Evolutionary conservation across 441 rosid genomes (phyloP).

Genomic region (Sinapis alba): DNA sequence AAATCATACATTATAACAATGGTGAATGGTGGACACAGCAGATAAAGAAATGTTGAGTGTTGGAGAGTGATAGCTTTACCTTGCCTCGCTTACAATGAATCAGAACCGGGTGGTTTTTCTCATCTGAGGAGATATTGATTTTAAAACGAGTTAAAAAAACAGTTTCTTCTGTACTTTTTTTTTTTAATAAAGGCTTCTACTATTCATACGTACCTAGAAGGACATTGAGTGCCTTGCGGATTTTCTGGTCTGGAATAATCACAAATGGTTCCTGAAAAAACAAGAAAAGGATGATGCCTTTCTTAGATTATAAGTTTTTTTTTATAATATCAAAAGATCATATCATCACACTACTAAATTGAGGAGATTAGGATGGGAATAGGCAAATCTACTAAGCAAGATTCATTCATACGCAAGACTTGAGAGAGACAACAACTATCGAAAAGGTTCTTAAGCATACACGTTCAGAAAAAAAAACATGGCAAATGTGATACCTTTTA

Average conservation of each 20-base stretch:
- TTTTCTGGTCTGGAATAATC: slow-evolving; percentile 67
- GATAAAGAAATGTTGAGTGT: background rate
- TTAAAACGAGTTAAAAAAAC: slow-evolving; percentile 14
- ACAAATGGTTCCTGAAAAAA: slow-evolving; percentile 87
- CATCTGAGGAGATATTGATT: slow-evolving; percentile 45
- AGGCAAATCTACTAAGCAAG: slow-evolving; percentile 19
- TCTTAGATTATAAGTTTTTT: background rate
- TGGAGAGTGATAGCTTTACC: slow-evolving; percentile 40
- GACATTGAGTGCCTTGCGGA: slow-evolving; percentile 67
- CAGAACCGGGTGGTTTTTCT: slow-evolving; percentile 67
- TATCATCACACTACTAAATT: slow-evolving; percentile 4
- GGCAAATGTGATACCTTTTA: slow-evolving; percentile 34
- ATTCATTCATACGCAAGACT: slow-evolving; percentile 15
- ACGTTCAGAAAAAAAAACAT: slow-evolving; percentile 9
- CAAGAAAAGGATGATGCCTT: background rate
- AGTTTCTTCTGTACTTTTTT: slow-evolving; percentile 1
- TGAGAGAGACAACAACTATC: slow-evolving; percentile 19
- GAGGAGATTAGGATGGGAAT: slow-evolving; percentile 15
- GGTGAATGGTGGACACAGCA: background rate
- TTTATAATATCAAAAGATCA: background rate
- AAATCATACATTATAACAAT: background rate
- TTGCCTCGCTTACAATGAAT: slow-evolving; percentile 81
- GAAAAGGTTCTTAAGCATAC: slow-evolving; percentile 16
- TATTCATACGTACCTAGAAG: slow-evolving; percentile 52
- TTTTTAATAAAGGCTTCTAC: background rate